Percentiles rank a stretch among this genome's conserved stretches.
phyloP scores from a whole-genome alignment of 169 alveolate species.

The Plasmodium relictum region DNA sequence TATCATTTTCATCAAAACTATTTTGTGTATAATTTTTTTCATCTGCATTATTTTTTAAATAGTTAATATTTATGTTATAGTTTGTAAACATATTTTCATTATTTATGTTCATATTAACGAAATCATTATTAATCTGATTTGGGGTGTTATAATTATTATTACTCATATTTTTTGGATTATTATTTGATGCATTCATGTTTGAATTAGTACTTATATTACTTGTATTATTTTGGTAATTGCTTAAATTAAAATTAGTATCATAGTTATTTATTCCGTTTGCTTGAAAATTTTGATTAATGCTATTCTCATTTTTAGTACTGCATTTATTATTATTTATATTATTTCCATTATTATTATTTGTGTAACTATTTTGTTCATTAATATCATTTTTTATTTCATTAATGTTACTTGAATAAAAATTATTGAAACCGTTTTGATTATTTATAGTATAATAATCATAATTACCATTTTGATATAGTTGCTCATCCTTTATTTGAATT shows the following conservation, averaged over 20 bases:
- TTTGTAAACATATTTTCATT: constrained; percentile 1
- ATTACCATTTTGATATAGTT: neutral
- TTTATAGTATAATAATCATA: neutral
- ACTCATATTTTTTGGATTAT: neutral
- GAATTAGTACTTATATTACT: constrained; percentile 10
- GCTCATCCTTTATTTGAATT: constrained; percentile 2
- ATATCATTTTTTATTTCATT: neutral
- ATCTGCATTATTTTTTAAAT: constrained; percentile 3
- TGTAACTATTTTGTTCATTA: neutral
- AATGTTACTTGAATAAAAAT: constrained; percentile 2
- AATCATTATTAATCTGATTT: neutral
- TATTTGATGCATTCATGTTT: neutral
- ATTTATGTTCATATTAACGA: constrained; percentile 4
- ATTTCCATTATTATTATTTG: constrained; percentile 1
- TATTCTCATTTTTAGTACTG: constrained; percentile 2
- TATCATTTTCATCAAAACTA: constrained; percentile 9
- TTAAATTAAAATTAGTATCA: neutral
- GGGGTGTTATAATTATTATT: constrained; percentile 8
- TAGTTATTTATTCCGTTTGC: neutral
- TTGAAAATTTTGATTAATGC: neutral
- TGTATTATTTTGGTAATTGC: neutral
- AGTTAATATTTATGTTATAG: constrained; percentile 10
- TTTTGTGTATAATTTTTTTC: constrained; percentile 16
- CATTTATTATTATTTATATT: neutral
- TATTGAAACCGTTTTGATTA: neutral